These are phyloP conservation scores for Deinandra increscens DNA, from an alignment of 129 eudicot species.

Conservation along the genomic window DNA sequence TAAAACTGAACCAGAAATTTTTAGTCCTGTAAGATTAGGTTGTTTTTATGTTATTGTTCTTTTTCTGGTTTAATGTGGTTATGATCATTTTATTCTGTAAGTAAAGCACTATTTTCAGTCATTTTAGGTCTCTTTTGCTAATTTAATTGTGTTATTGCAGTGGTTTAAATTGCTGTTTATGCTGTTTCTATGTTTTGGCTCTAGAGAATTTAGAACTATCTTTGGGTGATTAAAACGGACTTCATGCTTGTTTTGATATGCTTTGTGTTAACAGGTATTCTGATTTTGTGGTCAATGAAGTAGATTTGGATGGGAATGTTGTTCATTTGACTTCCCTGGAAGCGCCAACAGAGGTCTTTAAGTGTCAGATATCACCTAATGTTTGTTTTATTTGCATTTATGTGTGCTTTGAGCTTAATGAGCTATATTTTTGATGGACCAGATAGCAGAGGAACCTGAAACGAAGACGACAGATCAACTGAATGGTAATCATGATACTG, in stretches of 20 bases:
- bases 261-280: conserved; percentile 57
- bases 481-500: conserved; percentile 50
- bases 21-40: neutral
- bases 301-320: conserved; percentile 80
- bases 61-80: neutral
- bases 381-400: conserved; percentile 4
- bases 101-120: no score
- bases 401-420: neutral
- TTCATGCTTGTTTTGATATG: neutral
- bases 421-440: conserved; percentile 16
- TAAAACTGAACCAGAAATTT: neutral
- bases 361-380: neutral
- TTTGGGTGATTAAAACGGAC: neutral
- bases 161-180: neutral
- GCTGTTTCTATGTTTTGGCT: neutral
- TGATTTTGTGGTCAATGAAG: conserved; percentile 96
- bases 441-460: conserved; percentile 64
- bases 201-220: neutral
- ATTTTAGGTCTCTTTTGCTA: no score
- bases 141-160: neutral
- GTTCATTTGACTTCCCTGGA: conserved; percentile 80
- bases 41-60: neutral
- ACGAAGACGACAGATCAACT: conserved; percentile 42
- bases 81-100: neutral
- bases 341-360: conserved; percentile 63